Evolutionary conservation across 2,329 filamentous ascomycete species (phyloP).

Genomic region (Aspergillus pseudoterreus): DNA sequence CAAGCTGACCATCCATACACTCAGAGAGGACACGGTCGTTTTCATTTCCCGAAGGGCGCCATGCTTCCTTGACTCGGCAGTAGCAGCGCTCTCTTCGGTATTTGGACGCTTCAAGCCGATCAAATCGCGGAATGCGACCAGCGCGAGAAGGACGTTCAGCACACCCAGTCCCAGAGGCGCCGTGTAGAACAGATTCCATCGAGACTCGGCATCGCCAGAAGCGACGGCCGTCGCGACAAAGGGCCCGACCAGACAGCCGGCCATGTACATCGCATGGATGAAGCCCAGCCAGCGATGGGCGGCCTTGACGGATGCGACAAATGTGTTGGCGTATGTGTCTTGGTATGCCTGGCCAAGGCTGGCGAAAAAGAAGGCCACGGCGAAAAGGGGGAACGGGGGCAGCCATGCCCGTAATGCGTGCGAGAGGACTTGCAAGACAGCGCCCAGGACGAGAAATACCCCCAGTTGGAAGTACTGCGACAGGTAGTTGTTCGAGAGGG

Average conservation of each 20-base stretch:
- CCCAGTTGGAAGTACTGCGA: conserved; percentile 54
- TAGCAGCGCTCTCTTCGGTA: neutral
- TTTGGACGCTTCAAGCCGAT: conserved; percentile 4
- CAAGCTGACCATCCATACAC: conserved; percentile 56
- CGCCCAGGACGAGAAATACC: conserved; percentile 55
- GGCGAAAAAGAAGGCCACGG: conserved; percentile 56
- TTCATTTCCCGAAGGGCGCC: conserved; percentile 21
- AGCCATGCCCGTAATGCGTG: conserved; percentile 54
- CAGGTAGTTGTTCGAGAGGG: conserved; percentile 49
- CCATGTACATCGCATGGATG: conserved; percentile 60
- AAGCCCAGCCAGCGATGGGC: conserved; percentile 61
- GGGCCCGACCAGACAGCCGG: conserved; percentile 55
- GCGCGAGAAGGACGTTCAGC: conserved; percentile 48
- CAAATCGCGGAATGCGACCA: conserved; percentile 49
- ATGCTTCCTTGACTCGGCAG: neutral
- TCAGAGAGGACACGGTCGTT: conserved; percentile 16
- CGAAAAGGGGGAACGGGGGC: conserved; percentile 56
- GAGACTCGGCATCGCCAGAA: conserved; percentile 26
- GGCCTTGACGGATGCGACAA: conserved; percentile 50
- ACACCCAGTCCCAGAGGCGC: conserved; percentile 53
- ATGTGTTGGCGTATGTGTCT: conserved; percentile 62
- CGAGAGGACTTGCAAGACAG: conserved; percentile 46
- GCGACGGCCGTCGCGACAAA: conserved; percentile 55
- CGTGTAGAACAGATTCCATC: conserved; percentile 57
- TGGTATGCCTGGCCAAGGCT: conserved; percentile 61